These are phyloP conservation scores for Lasiodiplodia hormozganensis DNA, from an alignment of 2,329 filamentous ascomycete species.

Conservation along the genomic window DNA sequence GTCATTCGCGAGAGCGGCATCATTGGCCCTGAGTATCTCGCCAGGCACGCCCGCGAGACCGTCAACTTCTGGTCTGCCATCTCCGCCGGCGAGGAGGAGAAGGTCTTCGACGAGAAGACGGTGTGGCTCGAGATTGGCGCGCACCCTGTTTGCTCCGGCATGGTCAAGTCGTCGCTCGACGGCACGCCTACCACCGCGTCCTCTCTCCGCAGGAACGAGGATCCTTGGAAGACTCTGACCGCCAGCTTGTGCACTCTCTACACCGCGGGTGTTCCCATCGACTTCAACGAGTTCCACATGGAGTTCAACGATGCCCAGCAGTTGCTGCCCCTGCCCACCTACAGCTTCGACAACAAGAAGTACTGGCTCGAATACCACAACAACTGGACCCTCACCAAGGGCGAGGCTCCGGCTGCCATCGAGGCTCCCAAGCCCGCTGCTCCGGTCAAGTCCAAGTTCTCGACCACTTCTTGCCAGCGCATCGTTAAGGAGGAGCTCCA, in stretches of 20 bases:
- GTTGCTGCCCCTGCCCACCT: slow-evolving; percentile 70
- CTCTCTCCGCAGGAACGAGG: slow-evolving; percentile 68
- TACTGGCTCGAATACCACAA: slow-evolving; percentile 77
- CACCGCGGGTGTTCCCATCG: slow-evolving; percentile 66
- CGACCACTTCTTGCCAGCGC: slow-evolving; percentile 70
- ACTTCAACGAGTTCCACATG: slow-evolving; percentile 75
- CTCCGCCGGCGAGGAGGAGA: slow-evolving; percentile 63
- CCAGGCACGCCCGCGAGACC: slow-evolving; percentile 69
- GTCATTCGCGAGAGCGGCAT: slow-evolving; percentile 64
- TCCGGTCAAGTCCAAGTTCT: slow-evolving; percentile 61
- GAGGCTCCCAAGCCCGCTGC: slow-evolving; percentile 47
- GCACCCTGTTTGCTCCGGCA: slow-evolving; percentile 71
- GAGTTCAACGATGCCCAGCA: slow-evolving; percentile 65
- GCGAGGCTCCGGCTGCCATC: slow-evolving; percentile 57
- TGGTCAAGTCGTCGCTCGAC: slow-evolving; percentile 71
- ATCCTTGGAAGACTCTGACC: slow-evolving; percentile 69
- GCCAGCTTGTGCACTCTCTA: slow-evolving; percentile 66
- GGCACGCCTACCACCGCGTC: slow-evolving; percentile 62
- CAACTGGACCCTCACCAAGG: slow-evolving; percentile 76
- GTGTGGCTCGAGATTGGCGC: slow-evolving; percentile 78
- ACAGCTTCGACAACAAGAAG: slow-evolving; percentile 73
- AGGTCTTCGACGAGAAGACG: slow-evolving; percentile 69
- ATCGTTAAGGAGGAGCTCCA: slow-evolving; percentile 69
- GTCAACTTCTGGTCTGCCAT: slow-evolving; percentile 74
- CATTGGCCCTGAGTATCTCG: slow-evolving; percentile 68